Evolutionary conservation across 208 protist species (phyloP).

Genomic region (Trypanosoma mega): DNA sequence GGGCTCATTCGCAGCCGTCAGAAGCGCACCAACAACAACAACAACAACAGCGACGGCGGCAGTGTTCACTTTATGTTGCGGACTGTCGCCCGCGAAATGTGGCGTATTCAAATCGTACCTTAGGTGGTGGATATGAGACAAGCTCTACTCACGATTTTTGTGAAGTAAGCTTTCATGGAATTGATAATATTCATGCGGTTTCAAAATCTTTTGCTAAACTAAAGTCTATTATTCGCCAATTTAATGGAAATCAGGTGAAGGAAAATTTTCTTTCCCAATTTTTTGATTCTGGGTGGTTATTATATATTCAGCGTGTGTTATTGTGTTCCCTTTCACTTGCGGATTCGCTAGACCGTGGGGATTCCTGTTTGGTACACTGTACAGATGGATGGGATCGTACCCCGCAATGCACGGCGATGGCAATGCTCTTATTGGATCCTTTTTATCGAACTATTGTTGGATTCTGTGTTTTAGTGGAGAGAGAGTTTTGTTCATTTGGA

Average conservation of each 20-base stretch:
- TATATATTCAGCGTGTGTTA: conserved; percentile 63
- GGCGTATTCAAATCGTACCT: conserved; percentile 57
- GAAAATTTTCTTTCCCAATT: conserved; percentile 53
- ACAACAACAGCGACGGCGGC: conserved; percentile 4
- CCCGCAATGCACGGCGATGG: conserved; percentile 77
- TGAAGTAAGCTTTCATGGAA: conserved; percentile 69
- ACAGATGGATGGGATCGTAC: conserved; percentile 96
- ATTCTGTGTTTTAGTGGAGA: conserved; percentile 94
- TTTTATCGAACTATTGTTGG: conserved; percentile 94
- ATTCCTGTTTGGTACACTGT: conserved; percentile 92
- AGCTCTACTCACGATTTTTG: conserved; percentile 68
- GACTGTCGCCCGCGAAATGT: conserved; percentile 74
- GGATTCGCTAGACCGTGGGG: conserved; percentile 44
- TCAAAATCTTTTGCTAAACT: conserved; percentile 65
- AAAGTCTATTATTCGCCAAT: conserved; percentile 42
- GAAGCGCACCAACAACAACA: conserved; percentile 2
- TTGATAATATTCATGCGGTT: conserved; percentile 91
- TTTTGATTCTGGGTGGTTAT: conserved; percentile 63
- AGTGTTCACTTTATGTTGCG: conserved; percentile 48
- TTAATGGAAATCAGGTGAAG: conserved; percentile 50
- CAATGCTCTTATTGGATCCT: conserved; percentile 93
- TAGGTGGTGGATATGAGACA: conserved; percentile 87
- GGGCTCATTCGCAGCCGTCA: background rate
- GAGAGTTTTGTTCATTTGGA: conserved; percentile 94
- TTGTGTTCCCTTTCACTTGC: conserved; percentile 44